A percentile compares a stretch with the other conserved stretches of the same genome.
These are phyloP conservation scores for Teratosphaeria gauchensis DNA, from an alignment of 2,329 filamentous ascomycete species.

Conservation along the genomic window DNA sequence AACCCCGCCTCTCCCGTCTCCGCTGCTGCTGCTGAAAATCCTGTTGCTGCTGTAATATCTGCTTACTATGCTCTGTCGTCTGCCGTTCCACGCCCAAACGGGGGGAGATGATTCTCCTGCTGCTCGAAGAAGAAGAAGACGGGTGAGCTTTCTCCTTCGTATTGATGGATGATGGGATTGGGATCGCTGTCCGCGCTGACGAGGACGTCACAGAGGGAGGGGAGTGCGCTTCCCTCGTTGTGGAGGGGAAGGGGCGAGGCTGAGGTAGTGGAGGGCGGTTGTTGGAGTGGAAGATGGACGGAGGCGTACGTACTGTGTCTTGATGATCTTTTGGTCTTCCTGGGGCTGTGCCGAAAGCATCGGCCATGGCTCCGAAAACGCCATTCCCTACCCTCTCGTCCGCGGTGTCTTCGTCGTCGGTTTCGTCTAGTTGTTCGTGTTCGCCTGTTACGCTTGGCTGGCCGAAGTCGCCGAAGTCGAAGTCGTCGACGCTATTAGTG, in stretches of 20 bases:
- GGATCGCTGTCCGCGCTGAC: background rate
- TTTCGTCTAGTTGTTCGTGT: slow-evolving; percentile 20
- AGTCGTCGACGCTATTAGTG: background rate
- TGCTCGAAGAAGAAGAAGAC: too few relatives aligned
- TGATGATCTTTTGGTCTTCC: background rate
- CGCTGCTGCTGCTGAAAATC: background rate
- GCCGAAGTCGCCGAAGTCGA: slow-evolving; percentile 7
- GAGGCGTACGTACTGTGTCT: background rate
- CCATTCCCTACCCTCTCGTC: background rate
- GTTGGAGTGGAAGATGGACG: background rate
- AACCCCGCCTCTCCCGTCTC: background rate
- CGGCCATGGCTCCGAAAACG: background rate
- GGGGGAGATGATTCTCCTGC: background rate
- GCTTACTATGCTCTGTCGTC: background rate
- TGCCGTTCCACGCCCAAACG: background rate
- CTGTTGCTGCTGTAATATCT: background rate
- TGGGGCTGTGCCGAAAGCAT: slow-evolving; percentile 1
- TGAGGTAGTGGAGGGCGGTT: background rate
- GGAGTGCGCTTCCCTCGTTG: background rate
- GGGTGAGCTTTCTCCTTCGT: background rate
- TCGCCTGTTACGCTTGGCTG: slow-evolving; percentile 15
- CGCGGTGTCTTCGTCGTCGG: slow-evolving; percentile 17
- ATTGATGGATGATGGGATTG: background rate
- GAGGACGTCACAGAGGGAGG: background rate
- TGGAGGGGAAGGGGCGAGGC: background rate